phyloP scores from a whole-genome alignment of 2,329 filamentous ascomycete species.

The Magnaporthiopsis rhizophila region DNA sequence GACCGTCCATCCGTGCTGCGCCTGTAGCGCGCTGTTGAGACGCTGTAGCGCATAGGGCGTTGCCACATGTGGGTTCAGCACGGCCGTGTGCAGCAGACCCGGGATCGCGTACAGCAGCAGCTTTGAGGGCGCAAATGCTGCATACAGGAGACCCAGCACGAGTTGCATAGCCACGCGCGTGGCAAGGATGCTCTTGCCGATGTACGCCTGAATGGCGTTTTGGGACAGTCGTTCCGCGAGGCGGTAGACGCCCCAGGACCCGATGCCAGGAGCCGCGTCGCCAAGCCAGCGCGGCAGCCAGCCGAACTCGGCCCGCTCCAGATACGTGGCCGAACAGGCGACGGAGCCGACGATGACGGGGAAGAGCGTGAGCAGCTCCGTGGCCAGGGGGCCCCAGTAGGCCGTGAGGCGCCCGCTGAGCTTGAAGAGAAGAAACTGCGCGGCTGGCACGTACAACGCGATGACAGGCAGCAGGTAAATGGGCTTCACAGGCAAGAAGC shows the following conservation, averaged over 20 bases:
- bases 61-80: slow-evolving; percentile 67
- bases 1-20: slow-evolving; percentile 59
- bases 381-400: slow-evolving; percentile 64
- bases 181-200: slow-evolving; percentile 56
- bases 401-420: slow-evolving; percentile 60
- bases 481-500: slow-evolving; percentile 40
- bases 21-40: slow-evolving; percentile 58
- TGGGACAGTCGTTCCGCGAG: slow-evolving; percentile 33
- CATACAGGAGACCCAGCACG: slow-evolving; percentile 55
- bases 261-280: slow-evolving; percentile 57
- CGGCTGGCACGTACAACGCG: slow-evolving; percentile 64
- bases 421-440: slow-evolving; percentile 64
- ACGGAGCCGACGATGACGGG: slow-evolving; percentile 59
- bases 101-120: slow-evolving; percentile 61
- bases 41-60: slow-evolving; percentile 49
- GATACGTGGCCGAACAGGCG: slow-evolving; percentile 52
- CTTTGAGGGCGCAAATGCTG: slow-evolving; percentile 60
- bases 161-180: slow-evolving; percentile 68
- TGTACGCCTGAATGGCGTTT: slow-evolving; percentile 34
- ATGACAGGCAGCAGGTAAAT: slow-evolving; percentile 57
- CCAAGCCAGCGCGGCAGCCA: slow-evolving; percentile 46
- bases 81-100: slow-evolving; percentile 61
- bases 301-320: slow-evolving; percentile 54
- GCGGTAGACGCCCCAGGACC: slow-evolving; percentile 58
- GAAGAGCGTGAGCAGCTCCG: slow-evolving; percentile 65